These are phyloP conservation scores for Hypholoma fasciculare DNA, from an alignment of 768 basidiomycete genomes.

Conservation along the genomic window DNA sequence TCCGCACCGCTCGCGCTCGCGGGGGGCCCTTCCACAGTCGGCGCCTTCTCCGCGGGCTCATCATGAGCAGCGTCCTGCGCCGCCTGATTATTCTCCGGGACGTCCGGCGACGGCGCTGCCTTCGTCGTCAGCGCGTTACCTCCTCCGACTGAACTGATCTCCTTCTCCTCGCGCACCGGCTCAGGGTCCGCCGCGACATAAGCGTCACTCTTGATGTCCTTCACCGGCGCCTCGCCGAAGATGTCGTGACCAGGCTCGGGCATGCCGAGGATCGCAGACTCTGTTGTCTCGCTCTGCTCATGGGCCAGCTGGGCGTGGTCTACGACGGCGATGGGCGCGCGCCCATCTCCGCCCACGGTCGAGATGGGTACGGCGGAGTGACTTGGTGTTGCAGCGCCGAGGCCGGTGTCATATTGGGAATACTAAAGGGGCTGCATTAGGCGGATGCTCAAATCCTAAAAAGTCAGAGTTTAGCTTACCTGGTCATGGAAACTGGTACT, in stretches of 20 bases:
- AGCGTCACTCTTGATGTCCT: conserved; percentile 48
- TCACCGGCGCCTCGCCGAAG: conserved; percentile 54
- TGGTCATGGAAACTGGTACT: conserved; percentile 72
- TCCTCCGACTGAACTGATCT: conserved; percentile 19
- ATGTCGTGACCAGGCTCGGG: conserved; percentile 77
- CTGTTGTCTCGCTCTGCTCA: conserved; percentile 21
- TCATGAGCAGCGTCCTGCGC: neutral
- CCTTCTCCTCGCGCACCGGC: conserved; percentile 18
- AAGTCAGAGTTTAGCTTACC: conserved; percentile 39
- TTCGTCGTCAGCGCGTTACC: conserved; percentile 8
- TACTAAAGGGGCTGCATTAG: conserved; percentile 41
- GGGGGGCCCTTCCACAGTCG: conserved; percentile 2
- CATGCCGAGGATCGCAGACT: conserved; percentile 45
- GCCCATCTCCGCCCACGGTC: conserved; percentile 57
- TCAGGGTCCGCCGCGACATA: conserved; percentile 2
- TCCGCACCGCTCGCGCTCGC: neutral
- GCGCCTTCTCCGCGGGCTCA: conserved; percentile 9
- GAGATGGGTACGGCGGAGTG: conserved; percentile 35
- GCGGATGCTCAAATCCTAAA: neutral
- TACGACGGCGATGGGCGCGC: conserved; percentile 53
- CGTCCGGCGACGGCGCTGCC: conserved; percentile 7
- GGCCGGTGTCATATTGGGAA: conserved; percentile 45
- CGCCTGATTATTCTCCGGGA: neutral
- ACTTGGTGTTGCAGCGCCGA: conserved; percentile 36
- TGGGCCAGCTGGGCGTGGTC: conserved; percentile 27